Base-by-base conservation (phyloP, 352 stramenopile species). In the Pythium phragmiticola region DNA sequence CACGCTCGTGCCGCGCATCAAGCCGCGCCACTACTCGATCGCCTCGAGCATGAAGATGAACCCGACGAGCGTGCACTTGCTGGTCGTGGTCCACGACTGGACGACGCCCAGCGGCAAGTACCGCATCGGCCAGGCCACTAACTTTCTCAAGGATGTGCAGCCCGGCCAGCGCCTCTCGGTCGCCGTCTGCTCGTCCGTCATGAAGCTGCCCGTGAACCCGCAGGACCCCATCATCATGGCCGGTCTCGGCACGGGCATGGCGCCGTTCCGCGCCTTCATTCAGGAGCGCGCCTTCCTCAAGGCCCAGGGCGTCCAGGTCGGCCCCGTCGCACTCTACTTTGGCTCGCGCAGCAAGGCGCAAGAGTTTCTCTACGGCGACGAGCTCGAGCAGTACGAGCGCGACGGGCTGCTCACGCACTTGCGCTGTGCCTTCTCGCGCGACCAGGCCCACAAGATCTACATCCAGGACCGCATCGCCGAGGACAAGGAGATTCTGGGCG, bases 281-380 rank as follows among this genome's bases (percentile, higher is more conserved):
- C 84, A 97, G 57, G 80, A 97, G 70, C 85, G 89, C 21, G 86
- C 87, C 30, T 89, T 82, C 66, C 70, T 92, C 61, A 82, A 84
- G 60, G 68, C 78, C 9, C 65, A 84, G 49, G 79, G 82, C 45
- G 68, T 89, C 19, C 71, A 77, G 60, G 82, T 96, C 11, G 88
- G 86, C 16, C 84, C 87, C 0, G 78, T 95, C 19, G 84, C 82
- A 36, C 71, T 97, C 17, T 97, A 99, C 82, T 99, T 99, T 84
- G 97, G 97, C 58, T 98, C 92, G 74, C 95, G 97, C 50, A 85
- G 89, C 68, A 84, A 87, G 55, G 67, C 87, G n/a, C 80, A 95
- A 50, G 97, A 99, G 80, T 99, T 97, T 73, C 79, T 99, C 28
- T 99, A 99, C 75, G 80, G 87, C 41, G 91, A 99, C 41, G 87